Conservation (phyloP, 345 rosid genomes). For the Garcia nutans region DNA sequence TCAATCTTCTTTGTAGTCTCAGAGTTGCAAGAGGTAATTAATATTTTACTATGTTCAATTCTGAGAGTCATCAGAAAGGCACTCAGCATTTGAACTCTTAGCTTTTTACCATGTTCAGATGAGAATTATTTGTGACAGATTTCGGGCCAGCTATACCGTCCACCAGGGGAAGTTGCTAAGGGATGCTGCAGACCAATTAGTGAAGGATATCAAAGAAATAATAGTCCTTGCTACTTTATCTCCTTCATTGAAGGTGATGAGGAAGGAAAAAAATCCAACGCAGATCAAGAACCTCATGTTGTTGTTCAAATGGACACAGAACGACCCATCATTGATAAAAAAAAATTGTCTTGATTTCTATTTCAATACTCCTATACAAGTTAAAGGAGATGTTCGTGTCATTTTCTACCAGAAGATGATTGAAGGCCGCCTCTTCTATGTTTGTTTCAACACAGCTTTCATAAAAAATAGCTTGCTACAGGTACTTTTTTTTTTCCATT, state of each 20-base stretch:
- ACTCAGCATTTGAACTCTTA: no score
- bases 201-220: conserved; percentile 54
- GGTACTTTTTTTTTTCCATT: conserved; percentile 35
- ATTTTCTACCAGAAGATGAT: conserved; percentile 85
- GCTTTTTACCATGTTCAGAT: no score
- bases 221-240: conserved; percentile 60
- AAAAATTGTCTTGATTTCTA: conserved; percentile 77
- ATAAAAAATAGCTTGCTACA: conserved; percentile 76
- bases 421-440: conserved; percentile 85
- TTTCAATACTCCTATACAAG: conserved; percentile 77
- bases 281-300: conserved; percentile 45
- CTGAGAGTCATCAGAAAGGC: no score
- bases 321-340: conserved; percentile 71
- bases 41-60: no score
- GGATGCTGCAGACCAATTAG: conserved; percentile 63
- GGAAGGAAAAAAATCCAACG: conserved; percentile 28
- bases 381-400: conserved; percentile 70
- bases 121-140: conserved; percentile 35
- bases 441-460: conserved; percentile 88
- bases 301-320: conserved; percentile 96
- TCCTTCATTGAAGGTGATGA: conserved; percentile 49
- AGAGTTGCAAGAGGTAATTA: conserved; percentile 70
- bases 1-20: conserved; percentile 84
- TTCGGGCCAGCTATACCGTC: conserved; percentile 61
- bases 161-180: conserved; percentile 64